Evolutionary conservation across 78 protist genomes (phyloP), one percentile per base, ranked within the genome.

Genomic region (Dictyostelium brefeldianum): DNA sequence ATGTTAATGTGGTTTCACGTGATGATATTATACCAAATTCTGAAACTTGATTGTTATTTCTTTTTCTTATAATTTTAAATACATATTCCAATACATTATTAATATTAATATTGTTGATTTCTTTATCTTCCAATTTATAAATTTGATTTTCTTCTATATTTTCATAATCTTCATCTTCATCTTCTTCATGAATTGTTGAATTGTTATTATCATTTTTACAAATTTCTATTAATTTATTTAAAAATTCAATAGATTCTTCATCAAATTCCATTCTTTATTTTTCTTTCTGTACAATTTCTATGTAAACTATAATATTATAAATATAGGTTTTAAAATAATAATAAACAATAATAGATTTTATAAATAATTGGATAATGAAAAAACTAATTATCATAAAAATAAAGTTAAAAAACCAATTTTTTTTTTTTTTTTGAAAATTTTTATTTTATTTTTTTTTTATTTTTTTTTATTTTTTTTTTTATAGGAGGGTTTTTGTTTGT

Each of bases 1-100:
- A 50, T 25, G 83, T 41, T 25, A 87, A 51, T 51, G 90, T 29
- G 0, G 57, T 78, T 22, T 78, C 83, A 18, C 56, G 11, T 25
- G 51, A 75, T 27, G 20, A 18, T 20, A 78, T 36, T 10, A 80
- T 56, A 27, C 31, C 43, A 67, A 31, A 31, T 5, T 67, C 75
- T 29, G 43, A 25, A 27, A 67, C 15, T 31, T 67, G 75, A 67
- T 67, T 67, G 15, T 67, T 67, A 67, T 67, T 67, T 43, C 31
- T 67, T 67, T 67, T 43, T 29, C 75, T 29, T 15, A 67, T 17
- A 4, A 67, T 15, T 31, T 46, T n/a, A 73, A 73, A 22, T 73
- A 41, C 25, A 70, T 70, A 18, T 18, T 56, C 31, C 11, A 47
- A 8, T 54, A 78, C 17, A 43, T 78, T 31, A 36, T 41, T 36